Conservation (phyloP, 306 rosid species). For the Cucurbita ficifolia region DNA sequence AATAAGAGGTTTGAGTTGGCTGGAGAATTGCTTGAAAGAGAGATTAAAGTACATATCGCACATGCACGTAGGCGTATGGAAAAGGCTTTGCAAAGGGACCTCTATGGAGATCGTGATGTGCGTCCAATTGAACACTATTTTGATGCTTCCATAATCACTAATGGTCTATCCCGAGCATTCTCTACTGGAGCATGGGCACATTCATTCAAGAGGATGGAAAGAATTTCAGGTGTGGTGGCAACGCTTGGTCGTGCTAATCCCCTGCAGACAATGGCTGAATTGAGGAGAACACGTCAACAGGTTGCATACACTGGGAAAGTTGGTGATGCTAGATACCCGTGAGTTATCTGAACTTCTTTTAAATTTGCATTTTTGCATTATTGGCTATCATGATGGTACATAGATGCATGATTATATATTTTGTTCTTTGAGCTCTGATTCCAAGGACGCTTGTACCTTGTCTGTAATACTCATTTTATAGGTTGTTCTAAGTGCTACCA, state of each 20-base stretch:
- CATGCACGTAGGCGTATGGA: conserved; percentile 73
- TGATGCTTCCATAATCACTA: conserved; percentile 84
- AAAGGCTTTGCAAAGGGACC: conserved; percentile 87
- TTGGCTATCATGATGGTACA: not conserved
- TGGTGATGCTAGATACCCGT: conserved; percentile 99
- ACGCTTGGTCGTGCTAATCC: conserved; percentile 86
- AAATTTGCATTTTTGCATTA: not conserved
- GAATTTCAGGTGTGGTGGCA: conserved; percentile 86
- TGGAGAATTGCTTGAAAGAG: conserved; percentile 75
- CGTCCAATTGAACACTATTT: conserved; percentile 67
- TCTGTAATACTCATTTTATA: not conserved
- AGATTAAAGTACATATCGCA: conserved; percentile 63
- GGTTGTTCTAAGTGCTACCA: not conserved
- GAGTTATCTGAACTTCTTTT: conserved; percentile 21
- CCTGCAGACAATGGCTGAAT: conserved; percentile 67
- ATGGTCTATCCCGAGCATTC: conserved; percentile 88
- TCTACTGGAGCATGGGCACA: conserved; percentile 99
- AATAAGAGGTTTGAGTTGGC: conserved; percentile 91
- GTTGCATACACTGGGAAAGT: conserved; percentile 88
- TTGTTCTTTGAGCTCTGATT: not conserved
- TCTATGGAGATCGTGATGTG: conserved; percentile 51
- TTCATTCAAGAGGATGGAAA: conserved; percentile 69
- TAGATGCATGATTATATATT: not conserved
- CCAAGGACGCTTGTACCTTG: not conserved
- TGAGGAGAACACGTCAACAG: conserved; percentile 92